Conservation (phyloP, 345 rosid species). For the Rhodamnia rubescens region DNA sequence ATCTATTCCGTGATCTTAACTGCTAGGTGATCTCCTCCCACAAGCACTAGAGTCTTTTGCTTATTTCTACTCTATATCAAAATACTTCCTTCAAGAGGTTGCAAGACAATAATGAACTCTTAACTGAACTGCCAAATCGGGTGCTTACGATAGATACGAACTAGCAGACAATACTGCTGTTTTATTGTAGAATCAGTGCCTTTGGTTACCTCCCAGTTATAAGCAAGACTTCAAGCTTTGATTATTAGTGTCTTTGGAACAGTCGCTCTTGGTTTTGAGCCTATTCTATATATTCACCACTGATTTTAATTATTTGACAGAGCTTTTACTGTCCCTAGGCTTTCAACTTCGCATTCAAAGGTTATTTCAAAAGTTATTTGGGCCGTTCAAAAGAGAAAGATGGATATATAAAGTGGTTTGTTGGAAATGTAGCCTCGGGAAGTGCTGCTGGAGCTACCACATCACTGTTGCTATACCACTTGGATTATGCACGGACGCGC, state of each 20-base stretch:
- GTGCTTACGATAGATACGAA: background rate
- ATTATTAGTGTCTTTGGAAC: background rate
- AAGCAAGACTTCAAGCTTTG: background rate
- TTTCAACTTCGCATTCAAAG: constrained; percentile 94
- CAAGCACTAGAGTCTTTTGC: background rate
- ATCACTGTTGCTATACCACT: constrained; percentile 70
- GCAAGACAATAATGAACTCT: background rate
- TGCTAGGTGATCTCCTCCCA: background rate
- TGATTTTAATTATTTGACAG: constrained; percentile 39
- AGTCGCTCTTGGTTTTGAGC: background rate
- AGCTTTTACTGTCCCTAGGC: constrained; percentile 68
- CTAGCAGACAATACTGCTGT: background rate
- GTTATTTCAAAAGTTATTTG: constrained; percentile 70
- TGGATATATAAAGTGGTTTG: constrained; percentile 76
- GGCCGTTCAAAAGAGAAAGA: constrained; percentile 81
- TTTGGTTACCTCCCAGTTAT: background rate
- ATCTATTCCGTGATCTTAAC: background rate
- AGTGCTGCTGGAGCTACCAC: constrained; percentile 98
- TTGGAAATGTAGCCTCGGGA: constrained; percentile 84
- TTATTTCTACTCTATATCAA: background rate
- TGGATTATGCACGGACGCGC: constrained; percentile 83
- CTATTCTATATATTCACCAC: background rate
- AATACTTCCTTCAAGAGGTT: background rate
- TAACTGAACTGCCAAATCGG: background rate
- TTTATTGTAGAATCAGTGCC: background rate